Evolutionary conservation across 2,329 filamentous ascomycete genomes (phyloP), one percentile per base, ranked within the genome.

Genomic region (Ophiostoma himal-ulmi): DNA sequence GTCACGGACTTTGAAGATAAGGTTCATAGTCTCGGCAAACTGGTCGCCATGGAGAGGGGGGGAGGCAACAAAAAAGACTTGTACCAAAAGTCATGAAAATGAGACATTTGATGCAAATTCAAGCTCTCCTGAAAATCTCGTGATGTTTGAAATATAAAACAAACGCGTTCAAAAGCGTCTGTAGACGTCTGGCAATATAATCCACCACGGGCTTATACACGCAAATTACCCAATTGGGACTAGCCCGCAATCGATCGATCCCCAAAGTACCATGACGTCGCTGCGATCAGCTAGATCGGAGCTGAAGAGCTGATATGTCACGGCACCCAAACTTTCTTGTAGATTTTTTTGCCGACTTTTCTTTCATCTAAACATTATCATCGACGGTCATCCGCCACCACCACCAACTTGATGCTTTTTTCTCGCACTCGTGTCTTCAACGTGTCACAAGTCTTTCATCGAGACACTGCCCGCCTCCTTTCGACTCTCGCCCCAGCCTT

Each of bases 221-320:
- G 20, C 3, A 57, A 57, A 57, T 26, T 57, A 26, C 52, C 20
- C 3, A 14, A 57, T 57, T 14, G 4, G 52, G 52, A 57, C 52
- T 57, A 57, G 52, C 52, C 5, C 52, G 14, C 0, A 26, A 57
- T 11, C n/a, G n/a, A 57, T 26, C 64, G 64, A 66, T 66, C 64
- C 7, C 20, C 5, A 66, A 66, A 41, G 20, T 22, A 66, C 64
- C 64, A 66, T 44, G 64, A 66, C 64, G 64, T 66, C n/a, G 36
- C 37, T 26, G 36, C 36, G 64, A 66, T 66, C 64, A 37, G 34
- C 20, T 4, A 13, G 20, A 41, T 66, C 36, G 36, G 64, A 26
- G 52, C 52, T 57, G 52, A 57, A 13, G 22, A n/a, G 44, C 17
- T 48, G 44, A 26, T n/a, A 64, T 64, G 60, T 57, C 22, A 14